These are phyloP conservation scores for Peterozyma xylosa DNA, from an alignment of 805 yeast species.

Conservation along the genomic window DNA sequence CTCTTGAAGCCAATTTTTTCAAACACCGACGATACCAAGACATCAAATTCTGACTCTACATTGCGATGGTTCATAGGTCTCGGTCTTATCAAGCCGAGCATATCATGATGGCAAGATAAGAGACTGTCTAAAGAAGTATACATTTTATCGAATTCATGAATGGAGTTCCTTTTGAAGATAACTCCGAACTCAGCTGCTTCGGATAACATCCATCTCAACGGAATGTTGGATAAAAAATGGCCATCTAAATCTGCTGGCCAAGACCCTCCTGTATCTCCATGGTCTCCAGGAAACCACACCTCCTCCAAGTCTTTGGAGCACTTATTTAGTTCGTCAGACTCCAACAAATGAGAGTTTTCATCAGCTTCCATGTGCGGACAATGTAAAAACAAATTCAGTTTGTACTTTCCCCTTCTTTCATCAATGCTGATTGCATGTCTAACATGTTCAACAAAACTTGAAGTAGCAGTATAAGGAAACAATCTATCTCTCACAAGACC, in stretches of 20 bases:
- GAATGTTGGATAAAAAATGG: constrained; percentile 36
- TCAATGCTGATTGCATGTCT: constrained; percentile 65
- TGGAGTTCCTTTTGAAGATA: constrained; percentile 29
- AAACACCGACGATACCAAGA: not conserved
- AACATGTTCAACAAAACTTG: constrained; percentile 45
- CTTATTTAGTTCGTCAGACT: constrained; percentile 13
- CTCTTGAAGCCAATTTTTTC: too few species aligned
- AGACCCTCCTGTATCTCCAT: constrained; percentile 66
- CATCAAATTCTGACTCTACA: not conserved
- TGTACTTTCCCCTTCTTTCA: constrained; percentile 58
- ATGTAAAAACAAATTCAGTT: constrained; percentile 46
- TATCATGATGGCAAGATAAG: constrained; percentile 45
- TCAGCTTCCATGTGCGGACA: not conserved
- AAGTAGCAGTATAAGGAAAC: constrained; percentile 50
- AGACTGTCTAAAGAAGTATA: constrained; percentile 33
- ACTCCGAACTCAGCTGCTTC: constrained; percentile 48
- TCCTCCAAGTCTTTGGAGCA: constrained; percentile 34
- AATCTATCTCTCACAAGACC: constrained; percentile 50
- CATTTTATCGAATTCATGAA: constrained; percentile 31
- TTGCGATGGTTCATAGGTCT: constrained; percentile 11
- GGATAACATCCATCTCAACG: constrained; percentile 55
- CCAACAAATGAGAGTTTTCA: constrained; percentile 1
- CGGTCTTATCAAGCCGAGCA: constrained; percentile 23
- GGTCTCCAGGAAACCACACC: constrained; percentile 65
- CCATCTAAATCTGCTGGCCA: constrained; percentile 42